Evolutionary conservation across 2,329 filamentous ascomycete genomes (phyloP).

Genomic region (Neofusicoccum parvum): DNA sequence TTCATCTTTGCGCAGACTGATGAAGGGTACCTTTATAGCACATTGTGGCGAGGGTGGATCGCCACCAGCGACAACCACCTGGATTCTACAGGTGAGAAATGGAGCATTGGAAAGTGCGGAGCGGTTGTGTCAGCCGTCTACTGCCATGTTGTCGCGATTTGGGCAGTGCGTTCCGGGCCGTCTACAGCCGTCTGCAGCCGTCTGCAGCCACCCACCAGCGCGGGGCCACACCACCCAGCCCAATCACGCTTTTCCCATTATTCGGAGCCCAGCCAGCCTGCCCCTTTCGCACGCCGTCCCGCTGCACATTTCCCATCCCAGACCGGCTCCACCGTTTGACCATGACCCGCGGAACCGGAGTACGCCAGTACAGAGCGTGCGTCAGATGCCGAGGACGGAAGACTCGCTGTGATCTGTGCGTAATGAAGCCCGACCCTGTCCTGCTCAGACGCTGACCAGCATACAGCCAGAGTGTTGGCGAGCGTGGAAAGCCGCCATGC

Average conservation of each 20-base stretch:
- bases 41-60: no score
- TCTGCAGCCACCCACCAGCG: background rate
- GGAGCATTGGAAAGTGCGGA: no score
- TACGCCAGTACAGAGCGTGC: conserved; percentile 21
- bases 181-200: conserved; percentile 2
- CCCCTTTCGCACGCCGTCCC: background rate
- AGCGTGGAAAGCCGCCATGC: conserved; percentile 21
- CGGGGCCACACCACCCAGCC: background rate
- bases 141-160: no score
- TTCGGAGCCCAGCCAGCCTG: background rate
- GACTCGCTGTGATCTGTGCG: conserved; percentile 18
- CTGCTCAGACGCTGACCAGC: background rate
- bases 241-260: no score
- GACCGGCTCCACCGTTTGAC: background rate
- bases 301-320: background rate
- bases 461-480: conserved; percentile 11
- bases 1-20: no score
- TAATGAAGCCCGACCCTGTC: background rate
- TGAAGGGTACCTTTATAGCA: no score
- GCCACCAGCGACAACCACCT: no score
- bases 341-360: conserved; percentile 20
- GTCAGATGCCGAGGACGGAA: conserved; percentile 18
- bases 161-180: background rate
- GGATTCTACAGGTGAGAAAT: no score
- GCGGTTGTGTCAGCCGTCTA: no score